Evolutionary conservation across 148 eudicot species (phyloP), one percentile per base, ranked within the genome.

Genomic region (Fallopia convolvulus): DNA sequence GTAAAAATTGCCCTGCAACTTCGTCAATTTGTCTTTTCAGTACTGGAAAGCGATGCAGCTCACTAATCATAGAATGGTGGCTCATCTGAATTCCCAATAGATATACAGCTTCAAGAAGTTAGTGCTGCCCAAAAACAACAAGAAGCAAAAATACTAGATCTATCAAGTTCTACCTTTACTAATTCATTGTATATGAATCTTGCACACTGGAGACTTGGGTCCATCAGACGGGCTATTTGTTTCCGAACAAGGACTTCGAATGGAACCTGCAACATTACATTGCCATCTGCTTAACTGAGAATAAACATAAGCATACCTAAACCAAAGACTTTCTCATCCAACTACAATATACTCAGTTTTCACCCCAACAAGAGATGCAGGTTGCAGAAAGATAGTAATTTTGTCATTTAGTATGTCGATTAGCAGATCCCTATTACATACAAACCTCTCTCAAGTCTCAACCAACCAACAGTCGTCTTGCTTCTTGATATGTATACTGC

Each of bases 161-260:
- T 20, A 77, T 26, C 63, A 77, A 11, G 79, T 30, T 56, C 74
- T 83, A 89, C 99, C 90, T 95, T 95, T 58, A 92, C 85, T 78
- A 95, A 78, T 82, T 95, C 99, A 78, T 91, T 88, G 77, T 92
- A 95, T 78, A 95, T 87, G 70, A 95, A 95, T 82, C 90, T 87
- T 40, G 99, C 97, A 84, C 99, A 95, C 70, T 95, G 99, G 79
- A 92, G 89, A 84, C 99, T 89, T 58, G 99, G 99, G 83, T 91
- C 99, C 84, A 92, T 76, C 75, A 95, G 83, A 33, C 97, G 99
- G 74, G 88, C 87, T 77, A 94, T 94, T 84, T 94, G 99, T 83
- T 92, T 92, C 73, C 92, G 89, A 18, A 95, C 83, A 82, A 85
- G 86, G 77, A 81, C 78, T 85, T 85, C 88, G 79, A 85, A 85